Percentiles rank a stretch among this genome's conserved stretches.
phyloP scores from a whole-genome alignment of 148 eudicot species.

The Talinum fruticosum region DNA sequence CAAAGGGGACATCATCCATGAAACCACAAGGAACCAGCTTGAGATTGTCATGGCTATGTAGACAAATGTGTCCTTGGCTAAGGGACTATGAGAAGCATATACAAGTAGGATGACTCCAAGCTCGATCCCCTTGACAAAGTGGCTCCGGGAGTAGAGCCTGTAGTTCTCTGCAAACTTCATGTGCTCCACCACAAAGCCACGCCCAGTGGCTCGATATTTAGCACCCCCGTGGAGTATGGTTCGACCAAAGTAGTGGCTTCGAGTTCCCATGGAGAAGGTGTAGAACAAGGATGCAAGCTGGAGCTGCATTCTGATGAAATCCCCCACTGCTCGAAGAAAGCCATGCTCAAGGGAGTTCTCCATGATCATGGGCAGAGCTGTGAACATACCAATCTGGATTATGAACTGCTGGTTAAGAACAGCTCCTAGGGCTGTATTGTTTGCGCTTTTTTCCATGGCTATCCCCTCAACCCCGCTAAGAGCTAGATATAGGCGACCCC shows the following conservation, averaged over 20 bases:
- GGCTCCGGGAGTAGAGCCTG: constrained; percentile 84
- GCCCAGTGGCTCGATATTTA: constrained; percentile 85
- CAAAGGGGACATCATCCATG: constrained; percentile 93
- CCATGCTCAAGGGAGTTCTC: constrained; percentile 96
- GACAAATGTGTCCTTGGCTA: constrained; percentile 60
- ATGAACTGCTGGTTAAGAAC: constrained; percentile 81
- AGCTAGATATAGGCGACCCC: constrained; percentile 94
- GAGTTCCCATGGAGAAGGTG: constrained; percentile 89
- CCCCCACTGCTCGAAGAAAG: constrained; percentile 86
- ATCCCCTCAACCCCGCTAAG: constrained; percentile 73
- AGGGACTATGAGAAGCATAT: constrained; percentile 72
- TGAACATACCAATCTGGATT: constrained; percentile 82
- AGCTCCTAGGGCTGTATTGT: constrained; percentile 70
- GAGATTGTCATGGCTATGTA: constrained; percentile 76
- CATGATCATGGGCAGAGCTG: constrained; percentile 90
- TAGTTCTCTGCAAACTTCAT: constrained; percentile 86
- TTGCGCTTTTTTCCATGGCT: constrained; percentile 37
- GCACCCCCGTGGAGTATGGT: constrained; percentile 98
- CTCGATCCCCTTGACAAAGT: constrained; percentile 86
- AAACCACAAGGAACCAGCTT: constrained; percentile 82
- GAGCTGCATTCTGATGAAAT: constrained; percentile 77
- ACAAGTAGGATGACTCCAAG: constrained; percentile 76
- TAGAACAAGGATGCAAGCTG: constrained; percentile 75
- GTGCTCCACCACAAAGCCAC: constrained; percentile 91
- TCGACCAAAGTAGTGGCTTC: constrained; percentile 79